These are phyloP conservation scores for Pterocarpus santalinus DNA, from an alignment of 306 rosid genomes.

Conservation along the genomic window DNA sequence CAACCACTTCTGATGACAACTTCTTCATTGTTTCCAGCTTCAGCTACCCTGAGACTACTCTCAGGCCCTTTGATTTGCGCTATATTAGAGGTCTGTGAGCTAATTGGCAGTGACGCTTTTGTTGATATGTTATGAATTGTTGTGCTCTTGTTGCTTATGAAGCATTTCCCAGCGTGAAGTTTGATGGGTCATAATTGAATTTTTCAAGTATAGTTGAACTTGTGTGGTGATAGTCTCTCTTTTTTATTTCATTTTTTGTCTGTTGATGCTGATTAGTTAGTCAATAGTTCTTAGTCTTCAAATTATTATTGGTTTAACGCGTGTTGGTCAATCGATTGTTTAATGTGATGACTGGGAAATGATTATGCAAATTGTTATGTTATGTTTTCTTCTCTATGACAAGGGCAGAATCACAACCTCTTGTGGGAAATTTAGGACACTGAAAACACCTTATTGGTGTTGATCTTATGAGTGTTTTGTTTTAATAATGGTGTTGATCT, in stretches of 20 bases:
- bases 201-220: constrained; percentile 27
- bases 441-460: constrained; percentile 12
- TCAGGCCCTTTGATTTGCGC: constrained; percentile 69
- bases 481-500: neutral
- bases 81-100: constrained; percentile 77
- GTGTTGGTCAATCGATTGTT: neutral
- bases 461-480: constrained; percentile 32
- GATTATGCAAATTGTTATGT: constrained; percentile 14
- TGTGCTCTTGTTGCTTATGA: constrained; percentile 19
- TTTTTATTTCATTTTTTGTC: neutral
- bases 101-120: constrained; percentile 39
- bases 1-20: constrained; percentile 41
- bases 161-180: constrained; percentile 6
- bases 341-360: neutral
- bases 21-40: constrained; percentile 79
- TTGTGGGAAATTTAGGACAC: neutral
- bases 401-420: neutral
- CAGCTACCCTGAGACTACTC: constrained; percentile 69
- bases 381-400: neutral
- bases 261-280: neutral
- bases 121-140: constrained; percentile 16
- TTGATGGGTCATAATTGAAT: constrained; percentile 47
- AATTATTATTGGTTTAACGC: constrained; percentile 23
- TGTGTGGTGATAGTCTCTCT: neutral
- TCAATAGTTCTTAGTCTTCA: constrained; percentile 12